Conservation (phyloP, 441 rosid species). For the Syzygium malaccense region DNA sequence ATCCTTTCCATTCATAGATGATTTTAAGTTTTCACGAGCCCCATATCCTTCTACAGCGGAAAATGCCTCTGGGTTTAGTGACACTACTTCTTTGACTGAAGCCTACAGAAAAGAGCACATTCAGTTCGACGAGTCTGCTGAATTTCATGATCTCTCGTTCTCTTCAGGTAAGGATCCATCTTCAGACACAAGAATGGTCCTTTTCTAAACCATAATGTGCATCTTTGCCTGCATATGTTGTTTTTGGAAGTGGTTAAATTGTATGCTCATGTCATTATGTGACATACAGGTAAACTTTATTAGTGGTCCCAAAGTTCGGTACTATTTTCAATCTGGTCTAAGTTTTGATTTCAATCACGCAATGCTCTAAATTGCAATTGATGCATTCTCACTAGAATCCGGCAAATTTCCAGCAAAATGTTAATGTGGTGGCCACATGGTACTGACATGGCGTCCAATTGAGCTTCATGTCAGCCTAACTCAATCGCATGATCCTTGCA, state of each 20-base stretch:
- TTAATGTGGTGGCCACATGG: neutral
- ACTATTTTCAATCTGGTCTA: neutral
- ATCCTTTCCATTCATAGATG: constrained; percentile 2
- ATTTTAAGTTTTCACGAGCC: neutral
- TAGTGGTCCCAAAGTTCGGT: neutral
- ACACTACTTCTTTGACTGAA: neutral
- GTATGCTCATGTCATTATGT: neutral
- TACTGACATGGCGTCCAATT: neutral
- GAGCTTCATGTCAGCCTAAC: neutral
- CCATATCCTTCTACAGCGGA: constrained; percentile 4
- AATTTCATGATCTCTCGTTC: neutral
- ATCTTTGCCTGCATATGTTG: neutral
- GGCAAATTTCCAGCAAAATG: neutral
- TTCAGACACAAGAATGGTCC: neutral
- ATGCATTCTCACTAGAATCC: neutral
- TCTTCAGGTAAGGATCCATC: neutral
- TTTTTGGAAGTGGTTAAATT: neutral
- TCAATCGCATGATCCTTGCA: neutral
- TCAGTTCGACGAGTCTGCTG: neutral
- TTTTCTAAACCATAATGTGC: neutral
- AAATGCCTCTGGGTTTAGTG: neutral
- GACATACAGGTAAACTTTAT: neutral
- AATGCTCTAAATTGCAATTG: neutral
- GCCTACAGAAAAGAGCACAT: neutral
- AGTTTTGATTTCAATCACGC: neutral